These are phyloP conservation scores for Thermothielavioides terrestris DNA, from an alignment of 495 filamentous ascomycete genomes.

Conservation along the genomic window DNA sequence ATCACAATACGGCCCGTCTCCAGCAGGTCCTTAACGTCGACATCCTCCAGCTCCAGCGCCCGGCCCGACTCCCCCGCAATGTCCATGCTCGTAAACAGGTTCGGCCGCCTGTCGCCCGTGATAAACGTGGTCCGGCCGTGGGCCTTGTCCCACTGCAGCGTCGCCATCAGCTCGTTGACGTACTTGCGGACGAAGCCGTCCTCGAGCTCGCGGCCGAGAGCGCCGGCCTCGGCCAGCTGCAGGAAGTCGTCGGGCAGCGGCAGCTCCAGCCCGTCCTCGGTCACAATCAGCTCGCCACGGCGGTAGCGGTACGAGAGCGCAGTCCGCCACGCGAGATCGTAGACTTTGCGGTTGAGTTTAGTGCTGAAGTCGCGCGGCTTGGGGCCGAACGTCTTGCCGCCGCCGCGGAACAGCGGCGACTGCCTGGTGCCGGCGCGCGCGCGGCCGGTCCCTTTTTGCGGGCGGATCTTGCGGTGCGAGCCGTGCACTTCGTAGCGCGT, in stretches of 20 bases:
- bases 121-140: slow-evolving; percentile 72
- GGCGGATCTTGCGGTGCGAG: slow-evolving; percentile 62
- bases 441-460: slow-evolving; percentile 76
- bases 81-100: slow-evolving; percentile 50
- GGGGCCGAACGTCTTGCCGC: slow-evolving; percentile 80
- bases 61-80: slow-evolving; percentile 56
- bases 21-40: slow-evolving; percentile 90
- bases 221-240: slow-evolving; percentile 19
- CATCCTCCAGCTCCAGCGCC: slow-evolving; percentile 58
- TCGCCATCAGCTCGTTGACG: slow-evolving; percentile 53
- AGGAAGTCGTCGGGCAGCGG: slow-evolving; percentile 38
- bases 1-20: slow-evolving; percentile 78
- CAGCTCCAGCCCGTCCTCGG: slow-evolving; percentile 64
- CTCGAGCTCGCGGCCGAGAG: slow-evolving; percentile 29
- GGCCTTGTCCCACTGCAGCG: slow-evolving; percentile 61
- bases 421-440: slow-evolving; percentile 75
- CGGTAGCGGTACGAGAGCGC: slow-evolving; percentile 85
- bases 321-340: slow-evolving; percentile 92
- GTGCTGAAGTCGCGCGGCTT: slow-evolving; percentile 83
- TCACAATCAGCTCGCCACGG: slow-evolving; percentile 75
- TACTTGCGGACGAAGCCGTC: slow-evolving; percentile 47
- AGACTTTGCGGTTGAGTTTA: slow-evolving; percentile 76
- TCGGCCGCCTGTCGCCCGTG: slow-evolving; percentile 46
- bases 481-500: slow-evolving; percentile 78
- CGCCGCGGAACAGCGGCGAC: slow-evolving; percentile 75